Percentiles rank a stretch among this genome's conserved stretches.
Conservation (phyloP, 352 stramenopile genomes). For the Globisporangium cystogenes region DNA sequence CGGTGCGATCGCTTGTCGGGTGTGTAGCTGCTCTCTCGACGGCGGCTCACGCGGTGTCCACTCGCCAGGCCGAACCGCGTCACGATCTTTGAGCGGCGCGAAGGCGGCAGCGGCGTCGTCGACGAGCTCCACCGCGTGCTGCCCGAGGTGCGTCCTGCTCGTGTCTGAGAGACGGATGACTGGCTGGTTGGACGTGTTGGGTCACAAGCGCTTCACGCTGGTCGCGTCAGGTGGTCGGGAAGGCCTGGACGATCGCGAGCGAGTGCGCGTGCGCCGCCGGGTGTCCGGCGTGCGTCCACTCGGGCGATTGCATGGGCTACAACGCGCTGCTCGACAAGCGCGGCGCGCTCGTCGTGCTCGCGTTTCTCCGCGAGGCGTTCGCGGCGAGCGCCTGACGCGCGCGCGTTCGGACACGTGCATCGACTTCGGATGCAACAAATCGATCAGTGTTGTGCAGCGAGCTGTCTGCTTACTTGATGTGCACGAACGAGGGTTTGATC, state of each 20-base stretch:
- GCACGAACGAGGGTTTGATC: no score
- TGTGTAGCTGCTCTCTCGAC: no score
- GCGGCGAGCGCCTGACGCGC: neutral
- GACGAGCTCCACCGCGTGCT: conserved; percentile 66
- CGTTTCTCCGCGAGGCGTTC: conserved; percentile 28
- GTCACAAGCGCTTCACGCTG: neutral
- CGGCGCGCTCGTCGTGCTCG: conserved; percentile 64
- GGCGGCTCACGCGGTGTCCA: neutral
- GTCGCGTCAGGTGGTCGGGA: conserved; percentile 29
- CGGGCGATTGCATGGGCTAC: conserved; percentile 80
- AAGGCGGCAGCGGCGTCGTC: conserved; percentile 85
- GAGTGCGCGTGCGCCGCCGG: conserved; percentile 75
- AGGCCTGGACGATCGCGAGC: conserved; percentile 57
- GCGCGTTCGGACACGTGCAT: no score
- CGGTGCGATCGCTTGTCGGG: no score
- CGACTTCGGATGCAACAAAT: no score
- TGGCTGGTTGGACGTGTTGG: no score
- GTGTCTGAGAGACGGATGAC: no score
- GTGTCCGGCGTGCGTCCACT: conserved; percentile 88
- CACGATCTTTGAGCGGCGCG: conserved; percentile 85
- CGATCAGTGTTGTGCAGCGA: no score
- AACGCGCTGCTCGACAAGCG: conserved; percentile 88
- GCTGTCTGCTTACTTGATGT: no score
- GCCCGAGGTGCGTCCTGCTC: conserved; percentile 48
- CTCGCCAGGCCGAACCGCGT: conserved; percentile 61